Conservation (phyloP, 1,284 basidiomycete species). For the Ceratobasidium sp. region DNA sequence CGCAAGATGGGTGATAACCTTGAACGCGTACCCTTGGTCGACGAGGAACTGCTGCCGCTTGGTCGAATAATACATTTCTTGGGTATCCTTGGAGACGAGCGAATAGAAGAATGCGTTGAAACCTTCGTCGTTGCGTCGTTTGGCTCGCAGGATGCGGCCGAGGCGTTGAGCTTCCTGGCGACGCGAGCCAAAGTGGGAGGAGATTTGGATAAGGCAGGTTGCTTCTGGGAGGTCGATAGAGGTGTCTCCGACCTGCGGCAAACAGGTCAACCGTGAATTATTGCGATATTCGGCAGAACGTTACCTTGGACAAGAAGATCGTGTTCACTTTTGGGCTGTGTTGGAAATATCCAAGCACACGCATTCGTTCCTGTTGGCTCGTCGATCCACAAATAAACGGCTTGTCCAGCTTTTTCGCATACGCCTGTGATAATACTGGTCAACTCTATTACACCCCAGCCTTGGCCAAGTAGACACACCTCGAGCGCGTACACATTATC, state of each 20-base stretch:
- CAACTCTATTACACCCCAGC: neutral
- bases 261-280: conserved; percentile 23
- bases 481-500: conserved; percentile 98
- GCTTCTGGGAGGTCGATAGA: conserved; percentile 99
- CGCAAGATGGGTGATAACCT: conserved; percentile 98
- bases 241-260: conserved; percentile 91
- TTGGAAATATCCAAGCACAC: conserved; percentile 95
- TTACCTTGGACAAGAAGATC: conserved; percentile 96
- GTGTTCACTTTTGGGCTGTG: conserved; percentile 97
- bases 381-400: conserved; percentile 98
- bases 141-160: conserved; percentile 95
- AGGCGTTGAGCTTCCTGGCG: conserved; percentile 98
- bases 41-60: conserved; percentile 99
- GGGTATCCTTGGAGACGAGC: conserved; percentile 97
- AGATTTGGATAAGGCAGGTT: conserved; percentile 99
- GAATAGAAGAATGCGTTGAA: conserved; percentile 99
- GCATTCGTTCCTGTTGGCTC: conserved; percentile 95
- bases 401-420: conserved; percentile 94
- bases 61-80: conserved; percentile 99
- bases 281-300: conserved; percentile 45
- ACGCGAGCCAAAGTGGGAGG: conserved; percentile 99
- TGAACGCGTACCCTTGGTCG: conserved; percentile 99
- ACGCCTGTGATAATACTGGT: conserved; percentile 73
- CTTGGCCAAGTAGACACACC: conserved; percentile 64
- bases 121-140: conserved; percentile 98